Evolutionary conservation across 2,329 filamentous ascomycete genomes (phyloP), one percentile per base, ranked within the genome.

Genomic region (Coleophoma eucalyptorum): DNA sequence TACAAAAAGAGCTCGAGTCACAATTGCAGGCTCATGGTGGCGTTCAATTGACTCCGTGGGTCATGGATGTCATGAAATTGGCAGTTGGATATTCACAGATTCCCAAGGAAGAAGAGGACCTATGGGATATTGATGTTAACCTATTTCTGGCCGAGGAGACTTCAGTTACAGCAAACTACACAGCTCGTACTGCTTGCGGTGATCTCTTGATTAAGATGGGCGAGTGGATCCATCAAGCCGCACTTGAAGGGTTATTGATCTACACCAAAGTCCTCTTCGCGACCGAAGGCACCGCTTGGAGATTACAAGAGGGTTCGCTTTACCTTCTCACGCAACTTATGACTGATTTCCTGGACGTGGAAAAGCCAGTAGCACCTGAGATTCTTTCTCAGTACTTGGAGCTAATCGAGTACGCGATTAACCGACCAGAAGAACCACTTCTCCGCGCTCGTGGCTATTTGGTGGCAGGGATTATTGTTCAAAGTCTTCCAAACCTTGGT

Each of bases 101-200:
- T 60, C 92, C 89, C 2, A 85, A 83, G 26, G 94, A 99, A 67
- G 94, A 97, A 65, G 90, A 97, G 70, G 90, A 89, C 7, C 72
- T 99, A 10, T 99, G 94, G 94, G 90, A 97, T 60, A 90, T 97
- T 55, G 94, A 99, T 68, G 88, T 95, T 59, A 97, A 96, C 52
- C 80, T 99, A 2, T 99, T 95, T 69, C 78, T 99, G 43, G 93
- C 91, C 1, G 94, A 99, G 69, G 93, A 97, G 71, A 93, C 90
- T 2, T 93, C 91, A 2, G 88, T 97, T 16, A 96, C 91, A 12
- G 89, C 92, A 32, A 97, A 97, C 68, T 99, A 97, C 71, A 97
- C 94, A 0, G 89, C 94, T 13, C 84, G 94, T 58, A 96, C 90
- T 16, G 94, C 93, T 38, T 94, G 90, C 56, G 92, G 91, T 45